phyloP scores from a whole-genome alignment of 2,329 filamentous ascomycete genomes.

The Berkeleyomyces basicola region DNA sequence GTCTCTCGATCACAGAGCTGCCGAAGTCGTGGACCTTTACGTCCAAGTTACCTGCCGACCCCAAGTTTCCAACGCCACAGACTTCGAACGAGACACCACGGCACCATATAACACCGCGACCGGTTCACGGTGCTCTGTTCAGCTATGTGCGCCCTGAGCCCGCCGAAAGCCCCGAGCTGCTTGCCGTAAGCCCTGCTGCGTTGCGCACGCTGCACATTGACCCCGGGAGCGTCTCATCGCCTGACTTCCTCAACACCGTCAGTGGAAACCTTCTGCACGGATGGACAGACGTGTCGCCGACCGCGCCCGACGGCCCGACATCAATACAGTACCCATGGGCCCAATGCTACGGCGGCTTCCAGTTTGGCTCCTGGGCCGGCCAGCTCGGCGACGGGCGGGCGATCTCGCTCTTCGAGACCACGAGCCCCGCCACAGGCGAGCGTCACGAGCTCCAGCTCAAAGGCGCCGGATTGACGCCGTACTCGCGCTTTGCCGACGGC shows the following conservation, averaged over 20 bases:
- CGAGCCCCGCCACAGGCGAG: constrained; percentile 50
- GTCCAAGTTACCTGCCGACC: constrained; percentile 56
- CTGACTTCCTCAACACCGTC: constrained; percentile 61
- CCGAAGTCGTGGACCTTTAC: constrained; percentile 51
- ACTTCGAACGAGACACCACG: constrained; percentile 69
- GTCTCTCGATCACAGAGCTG: constrained; percentile 32
- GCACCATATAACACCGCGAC: constrained; percentile 57
- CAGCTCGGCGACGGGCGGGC: constrained; percentile 90
- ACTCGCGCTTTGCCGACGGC: constrained; percentile 90
- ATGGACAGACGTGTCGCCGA: constrained; percentile 47
- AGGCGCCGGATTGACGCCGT: constrained; percentile 82
- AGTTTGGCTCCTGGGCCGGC: constrained; percentile 79
- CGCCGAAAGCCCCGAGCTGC: constrained; percentile 55
- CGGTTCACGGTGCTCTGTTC: constrained; percentile 73
- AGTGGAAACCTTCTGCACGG: constrained; percentile 72
- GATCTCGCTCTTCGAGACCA: constrained; percentile 84
- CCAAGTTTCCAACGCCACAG: constrained; percentile 61
- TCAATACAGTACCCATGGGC: constrained; percentile 65
- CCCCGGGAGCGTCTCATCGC: constrained; percentile 47
- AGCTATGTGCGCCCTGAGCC: constrained; percentile 77
- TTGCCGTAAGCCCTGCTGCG: constrained; percentile 64
- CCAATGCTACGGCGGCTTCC: constrained; percentile 83
- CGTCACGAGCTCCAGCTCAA: constrained; percentile 90
- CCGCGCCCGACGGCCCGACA: constrained; percentile 34
- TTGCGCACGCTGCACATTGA: constrained; percentile 67